Evolutionary conservation across 148 eudicot genomes (phyloP).

Genomic region (Rhododendron mucronatum): DNA sequence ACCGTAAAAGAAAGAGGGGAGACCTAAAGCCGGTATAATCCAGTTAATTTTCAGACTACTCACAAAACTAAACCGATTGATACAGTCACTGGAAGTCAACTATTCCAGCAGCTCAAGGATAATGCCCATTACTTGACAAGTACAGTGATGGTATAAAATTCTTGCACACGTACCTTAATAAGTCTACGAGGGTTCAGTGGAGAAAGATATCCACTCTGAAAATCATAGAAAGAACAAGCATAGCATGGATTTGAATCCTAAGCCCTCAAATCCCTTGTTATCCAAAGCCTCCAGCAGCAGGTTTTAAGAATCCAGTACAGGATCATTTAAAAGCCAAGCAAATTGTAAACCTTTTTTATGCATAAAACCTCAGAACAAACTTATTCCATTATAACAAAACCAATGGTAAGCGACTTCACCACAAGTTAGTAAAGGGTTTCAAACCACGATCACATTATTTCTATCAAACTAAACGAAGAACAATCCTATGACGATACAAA

Average conservation of each 20-base stretch:
- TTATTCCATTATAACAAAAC: background rate
- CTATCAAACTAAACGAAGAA: too few relatives aligned
- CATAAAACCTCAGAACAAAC: background rate
- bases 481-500: too few relatives aligned
- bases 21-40: background rate
- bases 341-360: background rate
- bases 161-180: background rate
- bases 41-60: background rate
- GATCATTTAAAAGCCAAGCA: background rate
- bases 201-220: background rate
- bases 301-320: background rate
- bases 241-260: background rate
- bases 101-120: background rate
- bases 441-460: background rate
- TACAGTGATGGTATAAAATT: background rate
- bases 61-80: background rate
- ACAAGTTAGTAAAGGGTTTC: background rate
- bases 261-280: background rate
- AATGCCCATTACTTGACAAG: background rate
- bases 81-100: background rate
- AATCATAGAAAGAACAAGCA: background rate
- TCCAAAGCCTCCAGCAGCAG: background rate
- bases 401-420: background rate
- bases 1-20: background rate
- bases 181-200: background rate